Conservation (phyloP, 2,329 filamentous ascomycete genomes). For the Alternaria triticina region DNA sequence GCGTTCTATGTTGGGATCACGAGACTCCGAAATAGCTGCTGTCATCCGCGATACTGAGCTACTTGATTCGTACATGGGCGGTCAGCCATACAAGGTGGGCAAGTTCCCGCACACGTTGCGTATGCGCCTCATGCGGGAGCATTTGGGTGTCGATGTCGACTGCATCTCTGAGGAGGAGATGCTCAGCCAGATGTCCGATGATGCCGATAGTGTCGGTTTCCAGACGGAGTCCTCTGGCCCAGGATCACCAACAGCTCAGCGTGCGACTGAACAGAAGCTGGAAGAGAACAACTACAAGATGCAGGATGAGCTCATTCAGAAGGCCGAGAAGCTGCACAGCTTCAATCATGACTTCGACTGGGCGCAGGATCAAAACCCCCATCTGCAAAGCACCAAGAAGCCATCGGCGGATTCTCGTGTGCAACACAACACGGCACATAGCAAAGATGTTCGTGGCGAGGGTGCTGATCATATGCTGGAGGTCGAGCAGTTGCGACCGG, state of each 20-base stretch:
- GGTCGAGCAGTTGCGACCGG: conserved; percentile 59
- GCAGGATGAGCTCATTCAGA: conserved; percentile 64
- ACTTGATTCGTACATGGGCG: conserved; percentile 90
- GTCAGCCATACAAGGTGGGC: conserved; percentile 85
- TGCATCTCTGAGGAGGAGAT: conserved; percentile 63
- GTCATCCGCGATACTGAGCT: conserved; percentile 93
- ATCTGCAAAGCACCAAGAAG: conserved; percentile 62
- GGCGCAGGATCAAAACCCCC: conserved; percentile 64
- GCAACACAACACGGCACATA: conserved; percentile 67
- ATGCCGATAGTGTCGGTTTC: conserved; percentile 73
- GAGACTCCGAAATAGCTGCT: conserved; percentile 91
- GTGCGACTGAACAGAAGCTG: conserved; percentile 48
- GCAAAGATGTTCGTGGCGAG: conserved; percentile 78
- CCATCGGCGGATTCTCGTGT: conserved; percentile 64
- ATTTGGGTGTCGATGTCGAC: conserved; percentile 94
- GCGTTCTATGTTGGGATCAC: conserved; percentile 87
- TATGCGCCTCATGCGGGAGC: conserved; percentile 93
- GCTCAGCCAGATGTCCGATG: conserved; percentile 39
- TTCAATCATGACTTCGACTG: conserved; percentile 79
- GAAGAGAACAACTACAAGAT: conserved; percentile 50
- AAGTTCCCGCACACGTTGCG: conserved; percentile 92
- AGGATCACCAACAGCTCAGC: conserved; percentile 41
- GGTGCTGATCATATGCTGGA: conserved; percentile 74
- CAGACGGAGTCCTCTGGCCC: conserved; percentile 44
- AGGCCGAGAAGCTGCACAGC: conserved; percentile 65